A percentile compares a stretch with the other conserved stretches of the same genome.
phyloP scores from a whole-genome alignment of 495 filamentous ascomycete genomes.

The Sordaria brevicollis region DNA sequence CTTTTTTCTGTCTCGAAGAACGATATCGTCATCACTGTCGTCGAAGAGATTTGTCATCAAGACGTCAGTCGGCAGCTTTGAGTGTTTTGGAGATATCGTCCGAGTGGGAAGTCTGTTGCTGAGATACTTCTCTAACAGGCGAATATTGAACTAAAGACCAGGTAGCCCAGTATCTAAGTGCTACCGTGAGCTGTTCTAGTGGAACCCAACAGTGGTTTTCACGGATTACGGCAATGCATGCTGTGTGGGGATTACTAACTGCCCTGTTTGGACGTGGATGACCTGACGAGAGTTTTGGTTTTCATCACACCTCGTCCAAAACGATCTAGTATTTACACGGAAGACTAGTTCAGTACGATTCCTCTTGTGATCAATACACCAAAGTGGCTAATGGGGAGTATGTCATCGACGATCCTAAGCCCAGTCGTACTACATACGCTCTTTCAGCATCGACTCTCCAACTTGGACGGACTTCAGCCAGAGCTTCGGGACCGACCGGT shows the following conservation, averaged over 20 bases:
- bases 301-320: background rate
- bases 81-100: background rate
- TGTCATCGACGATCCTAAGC: too few relatives aligned
- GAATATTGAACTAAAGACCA: background rate
- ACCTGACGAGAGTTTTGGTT: background rate
- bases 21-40: background rate
- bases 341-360: background rate
- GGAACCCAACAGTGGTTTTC: background rate
- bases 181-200: background rate
- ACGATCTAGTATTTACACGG: background rate
- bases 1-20: background rate
- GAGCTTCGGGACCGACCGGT: too few relatives aligned
- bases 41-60: background rate
- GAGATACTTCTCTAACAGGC: background rate
- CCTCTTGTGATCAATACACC: too few relatives aligned
- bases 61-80: background rate
- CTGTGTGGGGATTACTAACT: background rate
- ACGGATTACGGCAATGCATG: background rate
- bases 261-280: background rate
- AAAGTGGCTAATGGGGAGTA: too few relatives aligned
- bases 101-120: background rate
- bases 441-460: too few relatives aligned
- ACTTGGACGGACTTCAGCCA: too few relatives aligned
- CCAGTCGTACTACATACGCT: too few relatives aligned
- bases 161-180: background rate